Base-by-base conservation (phyloP, 192 early-diverging fungal species). In the Bifiguratus adelaidae region DNA sequence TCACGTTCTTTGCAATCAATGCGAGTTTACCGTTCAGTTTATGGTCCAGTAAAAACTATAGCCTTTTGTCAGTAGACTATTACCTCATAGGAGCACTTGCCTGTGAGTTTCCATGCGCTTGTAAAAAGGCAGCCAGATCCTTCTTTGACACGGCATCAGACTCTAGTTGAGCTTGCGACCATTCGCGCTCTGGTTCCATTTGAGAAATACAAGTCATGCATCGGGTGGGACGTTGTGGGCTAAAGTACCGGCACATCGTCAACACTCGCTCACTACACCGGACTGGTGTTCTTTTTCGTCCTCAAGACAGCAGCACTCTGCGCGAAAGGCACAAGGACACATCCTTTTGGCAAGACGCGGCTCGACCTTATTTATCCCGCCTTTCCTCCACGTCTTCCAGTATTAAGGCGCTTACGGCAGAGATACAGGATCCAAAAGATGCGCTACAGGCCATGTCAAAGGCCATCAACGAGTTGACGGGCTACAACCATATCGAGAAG, bases 11-110 rank as follows among this genome's bases (percentile, higher is more conserved):
- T 25, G 71, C 76, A 18, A 88, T 65, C 28, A 67, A 74, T 32
- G 74, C 63, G 15, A 74, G 55, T 56, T 88, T 85, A 26, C 83
- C 83, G 47, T 82, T 81, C 21, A 85, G 64, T 67, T 82, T 85
- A 53, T 73, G 63, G 30, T 70, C 64, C 18, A 79, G 59, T 27
- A 83, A 68, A 47, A 83, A 84, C 49, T 72, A 48, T 7, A 55
- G 2, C 15, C 9, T 0, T 46, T 30, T 21, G 11, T 12, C 18
- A 20, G 7, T 6, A 28, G 42, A 19, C 9, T 3, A 6, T 19
- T 9, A 24, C 7, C 1, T 28, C 12, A 54, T 19, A 53, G 29
- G 18, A 27, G 11, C 16, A 40, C 45, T 58, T 58, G 55, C 61
- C 18, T 63, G 58, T 49, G 68, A 78, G 34, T 55, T 76, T 36